Percentiles rank a stretch among this genome's conserved stretches.
These are phyloP conservation scores for Cystoderma amianthinum DNA, from an alignment of 768 basidiomycete genomes.

Conservation along the genomic window DNA sequence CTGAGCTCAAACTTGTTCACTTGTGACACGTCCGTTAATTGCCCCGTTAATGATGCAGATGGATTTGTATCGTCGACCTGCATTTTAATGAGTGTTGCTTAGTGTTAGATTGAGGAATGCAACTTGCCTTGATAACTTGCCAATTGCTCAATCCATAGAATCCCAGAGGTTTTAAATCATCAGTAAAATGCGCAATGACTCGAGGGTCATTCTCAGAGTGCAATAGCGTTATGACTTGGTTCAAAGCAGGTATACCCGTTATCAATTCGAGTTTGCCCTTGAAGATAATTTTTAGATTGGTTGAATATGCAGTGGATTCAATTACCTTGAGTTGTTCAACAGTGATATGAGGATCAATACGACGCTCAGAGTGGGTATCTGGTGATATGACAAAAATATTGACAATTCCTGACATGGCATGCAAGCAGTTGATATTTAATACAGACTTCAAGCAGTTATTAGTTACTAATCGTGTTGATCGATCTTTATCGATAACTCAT, in stretches of 20 bases:
- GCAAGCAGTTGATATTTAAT: too few species aligned
- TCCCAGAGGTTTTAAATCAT: slow-evolving; percentile 63
- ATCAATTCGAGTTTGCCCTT: slow-evolving; percentile 81
- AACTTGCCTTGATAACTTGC: slow-evolving; percentile 73
- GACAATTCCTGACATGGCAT: too few species aligned
- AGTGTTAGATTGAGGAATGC: too few species aligned
- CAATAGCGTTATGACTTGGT: slow-evolving; percentile 63
- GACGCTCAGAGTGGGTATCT: slow-evolving; percentile 87
- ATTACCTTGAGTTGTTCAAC: slow-evolving; percentile 79
- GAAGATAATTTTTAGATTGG: slow-evolving; percentile 3
- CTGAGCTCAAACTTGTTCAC: slow-evolving; percentile 93
- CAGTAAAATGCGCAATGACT: slow-evolving; percentile 48
- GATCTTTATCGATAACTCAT: too few species aligned
- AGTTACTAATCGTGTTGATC: too few species aligned
- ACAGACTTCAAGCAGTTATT: too few species aligned
- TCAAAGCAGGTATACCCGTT: slow-evolving; percentile 79
- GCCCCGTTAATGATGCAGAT: slow-evolving; percentile 68
- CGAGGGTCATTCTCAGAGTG: slow-evolving; percentile 47
- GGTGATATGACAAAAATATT: slow-evolving; percentile 78
- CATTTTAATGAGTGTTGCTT: too few species aligned
- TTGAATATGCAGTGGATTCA: slow-evolving; percentile 4
- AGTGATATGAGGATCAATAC: slow-evolving; percentile 69
- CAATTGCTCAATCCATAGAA: slow-evolving; percentile 70
- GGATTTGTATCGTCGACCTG: slow-evolving; percentile 79
- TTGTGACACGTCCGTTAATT: slow-evolving; percentile 75